A percentile compares a stretch with the other conserved stretches of the same genome.
These are phyloP conservation scores for Heterobasidion occidentale DNA, from an alignment of 1,284 basidiomycete species.

Conservation along the genomic window DNA sequence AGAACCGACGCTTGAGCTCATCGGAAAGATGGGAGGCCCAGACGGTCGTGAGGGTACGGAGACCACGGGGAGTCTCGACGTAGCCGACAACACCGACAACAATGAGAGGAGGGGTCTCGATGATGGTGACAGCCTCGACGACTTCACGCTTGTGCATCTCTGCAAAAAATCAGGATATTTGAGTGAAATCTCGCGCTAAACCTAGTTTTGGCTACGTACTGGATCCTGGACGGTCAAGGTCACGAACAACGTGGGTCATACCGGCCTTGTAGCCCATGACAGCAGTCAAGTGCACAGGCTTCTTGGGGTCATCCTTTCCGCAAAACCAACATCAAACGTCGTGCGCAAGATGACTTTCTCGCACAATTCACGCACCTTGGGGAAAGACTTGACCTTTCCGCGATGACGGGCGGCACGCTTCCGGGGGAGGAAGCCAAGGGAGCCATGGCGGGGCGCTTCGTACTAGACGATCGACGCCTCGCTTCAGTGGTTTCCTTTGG, in stretches of 20 bases:
- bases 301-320: conserved; percentile 94
- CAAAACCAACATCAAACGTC: conserved; percentile 3
- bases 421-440: conserved; percentile 88
- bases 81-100: conserved; percentile 99
- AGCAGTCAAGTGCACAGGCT: conserved; percentile 98
- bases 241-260: conserved; percentile 99
- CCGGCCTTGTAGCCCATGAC: conserved; percentile 99
- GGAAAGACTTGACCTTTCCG: conserved; percentile 98
- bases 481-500: conserved; percentile 12
- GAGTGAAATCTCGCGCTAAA: conserved; percentile 5
- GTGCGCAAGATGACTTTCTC: background rate
- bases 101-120: conserved; percentile 97
- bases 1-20: conserved; percentile 98
- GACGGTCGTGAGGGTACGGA: conserved; percentile 80
- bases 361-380: conserved; percentile 56
- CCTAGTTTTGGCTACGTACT: conserved; percentile 47
- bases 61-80: conserved; percentile 98
- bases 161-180: conserved; percentile 21
- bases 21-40: conserved; percentile 82
- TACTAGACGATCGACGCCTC: conserved; percentile 45
- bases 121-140: conserved; percentile 93
- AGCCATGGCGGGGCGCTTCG: conserved; percentile 94
- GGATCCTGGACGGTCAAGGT: conserved; percentile 98
- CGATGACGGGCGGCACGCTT: conserved; percentile 95
- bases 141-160: conserved; percentile 99